phyloP scores from a whole-genome alignment of 83 land plant species.

The Thuja plicata region DNA sequence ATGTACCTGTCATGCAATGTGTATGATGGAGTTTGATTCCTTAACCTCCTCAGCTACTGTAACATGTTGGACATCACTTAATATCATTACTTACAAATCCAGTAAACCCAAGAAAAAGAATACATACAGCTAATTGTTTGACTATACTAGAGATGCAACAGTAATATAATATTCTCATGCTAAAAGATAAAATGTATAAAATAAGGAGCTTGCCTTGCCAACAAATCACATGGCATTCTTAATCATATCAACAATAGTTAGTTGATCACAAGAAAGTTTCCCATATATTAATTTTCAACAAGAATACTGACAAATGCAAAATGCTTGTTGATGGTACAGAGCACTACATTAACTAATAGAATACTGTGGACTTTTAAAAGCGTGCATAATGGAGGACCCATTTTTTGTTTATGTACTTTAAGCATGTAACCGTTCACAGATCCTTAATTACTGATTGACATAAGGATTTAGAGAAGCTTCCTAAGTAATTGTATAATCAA shows the following conservation, averaged over 20 bases:
- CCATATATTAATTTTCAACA: background rate
- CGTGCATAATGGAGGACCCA: conserved; percentile 11
- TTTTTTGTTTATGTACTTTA: background rate
- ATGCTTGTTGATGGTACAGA: background rate
- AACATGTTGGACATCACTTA: background rate
- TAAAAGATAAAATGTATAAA: background rate
- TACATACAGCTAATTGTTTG: conserved; percentile 1
- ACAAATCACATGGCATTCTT: background rate
- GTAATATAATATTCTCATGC: background rate
- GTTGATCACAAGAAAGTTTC: background rate
- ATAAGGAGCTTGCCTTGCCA: background rate
- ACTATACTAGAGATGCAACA: background rate
- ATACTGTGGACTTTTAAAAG: conserved; percentile 6
- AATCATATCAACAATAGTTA: conserved; percentile 1
- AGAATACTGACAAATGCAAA: conserved; percentile 8
- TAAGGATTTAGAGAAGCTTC: conserved; percentile 8
- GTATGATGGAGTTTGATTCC: background rate
- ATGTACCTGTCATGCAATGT: conserved; percentile 2
- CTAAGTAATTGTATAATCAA: background rate
- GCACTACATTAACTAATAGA: background rate
- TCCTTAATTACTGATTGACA: background rate
- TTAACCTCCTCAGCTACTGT: background rate
- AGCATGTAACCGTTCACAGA: background rate
- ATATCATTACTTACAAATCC: background rate
- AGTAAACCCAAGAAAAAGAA: background rate